Conservation (phyloP, 2,329 filamentous ascomycete genomes). For the Plectosphaerella sp. region DNA sequence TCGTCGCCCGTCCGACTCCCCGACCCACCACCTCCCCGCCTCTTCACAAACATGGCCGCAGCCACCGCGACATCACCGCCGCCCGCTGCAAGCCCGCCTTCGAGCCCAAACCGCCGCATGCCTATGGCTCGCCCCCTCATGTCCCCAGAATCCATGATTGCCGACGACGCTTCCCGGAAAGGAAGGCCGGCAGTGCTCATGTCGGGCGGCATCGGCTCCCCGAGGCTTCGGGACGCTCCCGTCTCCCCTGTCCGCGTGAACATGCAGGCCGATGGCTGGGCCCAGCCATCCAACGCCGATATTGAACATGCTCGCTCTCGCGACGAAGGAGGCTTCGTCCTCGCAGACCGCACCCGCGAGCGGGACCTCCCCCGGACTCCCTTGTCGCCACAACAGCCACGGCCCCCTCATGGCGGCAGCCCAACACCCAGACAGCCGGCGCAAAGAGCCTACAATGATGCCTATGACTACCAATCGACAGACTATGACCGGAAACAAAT, state of each 20-base stretch:
- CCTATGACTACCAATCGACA: neutral
- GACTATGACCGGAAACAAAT: neutral
- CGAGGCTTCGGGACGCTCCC: constrained; percentile 46
- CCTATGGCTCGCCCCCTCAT: constrained; percentile 28
- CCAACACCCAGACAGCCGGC: neutral
- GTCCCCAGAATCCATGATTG: constrained; percentile 23
- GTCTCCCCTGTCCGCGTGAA: constrained; percentile 53
- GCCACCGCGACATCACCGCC: constrained; percentile 17
- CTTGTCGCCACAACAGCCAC: constrained; percentile 29
- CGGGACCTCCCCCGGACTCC: constrained; percentile 27
- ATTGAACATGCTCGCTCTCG: constrained; percentile 37
- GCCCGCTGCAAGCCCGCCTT: constrained; percentile 22
- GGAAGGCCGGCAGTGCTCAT: constrained; percentile 19
- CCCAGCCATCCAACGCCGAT: constrained; percentile 45
- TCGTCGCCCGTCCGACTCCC: too few species aligned
- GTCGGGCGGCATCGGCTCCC: constrained; percentile 23
- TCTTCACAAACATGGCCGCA: constrained; percentile 8
- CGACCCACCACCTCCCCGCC: neutral
- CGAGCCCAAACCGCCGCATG: constrained; percentile 22
- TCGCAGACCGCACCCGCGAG: constrained; percentile 20
- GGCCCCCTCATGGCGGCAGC: constrained; percentile 21
- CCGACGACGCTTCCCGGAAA: constrained; percentile 26
- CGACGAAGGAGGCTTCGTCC: constrained; percentile 16
- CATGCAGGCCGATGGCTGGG: constrained; percentile 48
- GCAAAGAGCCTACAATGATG: neutral